Evolutionary conservation across 176 grass and related monocot species (phyloP).

Genomic region (Ensete glaucum): DNA sequence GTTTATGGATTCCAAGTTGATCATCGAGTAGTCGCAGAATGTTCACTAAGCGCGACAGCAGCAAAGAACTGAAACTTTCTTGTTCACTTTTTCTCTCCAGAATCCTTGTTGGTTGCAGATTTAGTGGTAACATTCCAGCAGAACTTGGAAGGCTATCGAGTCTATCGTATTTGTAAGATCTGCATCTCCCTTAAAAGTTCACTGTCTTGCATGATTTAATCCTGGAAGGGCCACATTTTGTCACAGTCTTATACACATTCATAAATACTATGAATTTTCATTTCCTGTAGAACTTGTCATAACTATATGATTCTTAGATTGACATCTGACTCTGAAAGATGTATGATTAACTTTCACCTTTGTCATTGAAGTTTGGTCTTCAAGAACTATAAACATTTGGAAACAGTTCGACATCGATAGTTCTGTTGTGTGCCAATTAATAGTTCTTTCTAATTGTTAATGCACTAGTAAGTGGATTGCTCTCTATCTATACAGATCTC

Average conservation of each 20-base stretch:
- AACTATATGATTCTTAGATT: too few relatives aligned
- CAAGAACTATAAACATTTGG: too few relatives aligned
- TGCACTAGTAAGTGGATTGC: background rate
- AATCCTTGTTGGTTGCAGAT: slow-evolving; percentile 7
- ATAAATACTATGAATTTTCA: too few relatives aligned
- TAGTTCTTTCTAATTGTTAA: background rate
- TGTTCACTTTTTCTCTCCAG: background rate
- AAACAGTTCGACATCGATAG: too few relatives aligned
- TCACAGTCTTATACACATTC: too few relatives aligned
- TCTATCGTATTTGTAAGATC: background rate
- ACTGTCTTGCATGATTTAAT: background rate
- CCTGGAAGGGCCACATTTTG: too few relatives aligned
- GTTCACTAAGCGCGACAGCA: background rate
- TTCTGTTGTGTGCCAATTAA: too few relatives aligned
- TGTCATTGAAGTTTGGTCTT: too few relatives aligned
- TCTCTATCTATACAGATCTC: background rate
- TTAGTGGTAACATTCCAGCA: background rate
- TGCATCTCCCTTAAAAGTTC: background rate
- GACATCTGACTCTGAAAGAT: too few relatives aligned
- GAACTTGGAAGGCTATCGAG: slow-evolving; percentile 1
- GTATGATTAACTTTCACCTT: too few relatives aligned
- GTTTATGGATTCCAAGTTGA: background rate
- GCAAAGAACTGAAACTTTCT: background rate
- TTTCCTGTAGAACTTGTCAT: too few relatives aligned
- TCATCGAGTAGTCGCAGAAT: background rate